Evolutionary conservation across 768 basidiomycete genomes (phyloP), one percentile per base, ranked within the genome.

Genomic region (Omphalotus guepiniiformis): DNA sequence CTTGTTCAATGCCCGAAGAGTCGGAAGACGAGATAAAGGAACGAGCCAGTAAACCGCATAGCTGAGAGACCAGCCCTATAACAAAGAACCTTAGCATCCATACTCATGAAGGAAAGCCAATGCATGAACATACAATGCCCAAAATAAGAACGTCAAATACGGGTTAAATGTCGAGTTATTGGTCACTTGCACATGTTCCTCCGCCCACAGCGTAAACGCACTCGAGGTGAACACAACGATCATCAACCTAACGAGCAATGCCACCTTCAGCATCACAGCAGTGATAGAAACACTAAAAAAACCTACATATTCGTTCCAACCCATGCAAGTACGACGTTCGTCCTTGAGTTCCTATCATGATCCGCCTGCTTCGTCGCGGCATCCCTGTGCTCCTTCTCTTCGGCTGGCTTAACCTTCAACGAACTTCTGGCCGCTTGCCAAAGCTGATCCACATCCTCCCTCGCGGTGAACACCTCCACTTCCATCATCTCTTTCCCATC

Each of bases 291-390:
- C 23, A 23, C 39, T 57, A 54, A 60, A 34, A 48, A 18, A 60
- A 72, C 73, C 63, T 57, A 79, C 88, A 93, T 88, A 69, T 95
- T 95, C 2, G 83, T 80, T 16, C 86, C 91, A 41, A 89, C 78
- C 85, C 86, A 89, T 5, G 83, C 75, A 22, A 91, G 74, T 39
- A 91, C 88, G 47, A 89, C 88, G 58, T 92, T 92, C 13, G 88
- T 91, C 53, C 87, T 72, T 60, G 83, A 87, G 66, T 83, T 90
- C 56, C 88, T 78, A 64, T 88, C 89, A 53, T 82, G 85, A 65
- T 95, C 93, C 18, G 84, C 78, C 59, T 93, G 87, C 71, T 93
- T 94, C 32, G 91, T 93, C 28, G 85, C 84, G 15, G 91, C 83
- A 59, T 88, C 85, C 40, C 91, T 82, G 59, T 89, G 85, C 65